Conservation (phyloP, 345 rosid species). For the Dipteronia sinensis region DNA sequence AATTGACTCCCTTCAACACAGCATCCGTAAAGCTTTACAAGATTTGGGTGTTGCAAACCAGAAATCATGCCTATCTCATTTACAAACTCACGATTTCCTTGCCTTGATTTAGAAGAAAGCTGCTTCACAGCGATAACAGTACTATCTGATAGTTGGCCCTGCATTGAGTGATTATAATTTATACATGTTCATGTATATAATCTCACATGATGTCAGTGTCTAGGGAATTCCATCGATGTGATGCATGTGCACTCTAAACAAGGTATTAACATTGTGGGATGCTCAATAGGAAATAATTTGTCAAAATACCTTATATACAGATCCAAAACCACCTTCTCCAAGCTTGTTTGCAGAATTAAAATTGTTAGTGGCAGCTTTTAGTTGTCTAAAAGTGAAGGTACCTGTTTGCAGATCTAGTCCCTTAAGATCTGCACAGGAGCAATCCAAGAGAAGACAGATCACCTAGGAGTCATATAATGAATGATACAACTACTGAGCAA, state of each 20-base stretch:
- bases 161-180: background rate
- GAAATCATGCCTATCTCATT: too few species aligned
- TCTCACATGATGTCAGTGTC: too few species aligned
- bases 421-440: constrained; percentile 10
- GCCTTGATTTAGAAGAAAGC: constrained; percentile 28
- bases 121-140: constrained; percentile 24
- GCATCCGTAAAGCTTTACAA: too few species aligned
- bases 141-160: constrained; percentile 50
- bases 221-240: background rate
- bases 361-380: constrained; percentile 19
- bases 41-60: too few species aligned
- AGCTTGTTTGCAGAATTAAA: constrained; percentile 15
- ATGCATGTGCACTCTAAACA: background rate
- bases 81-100: constrained; percentile 12
- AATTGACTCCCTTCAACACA: too few species aligned
- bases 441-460: background rate
- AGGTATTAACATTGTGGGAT: background rate
- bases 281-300: background rate
- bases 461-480: background rate
- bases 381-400: constrained; percentile 17
- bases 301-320: constrained; percentile 17
- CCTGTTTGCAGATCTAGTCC: constrained; percentile 37
- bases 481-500: background rate
- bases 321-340: constrained; percentile 27
- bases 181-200: too few species aligned